Evolutionary conservation across 495 filamentous ascomycete genomes (phyloP).

Genomic region (Sordaria brevicollis): DNA sequence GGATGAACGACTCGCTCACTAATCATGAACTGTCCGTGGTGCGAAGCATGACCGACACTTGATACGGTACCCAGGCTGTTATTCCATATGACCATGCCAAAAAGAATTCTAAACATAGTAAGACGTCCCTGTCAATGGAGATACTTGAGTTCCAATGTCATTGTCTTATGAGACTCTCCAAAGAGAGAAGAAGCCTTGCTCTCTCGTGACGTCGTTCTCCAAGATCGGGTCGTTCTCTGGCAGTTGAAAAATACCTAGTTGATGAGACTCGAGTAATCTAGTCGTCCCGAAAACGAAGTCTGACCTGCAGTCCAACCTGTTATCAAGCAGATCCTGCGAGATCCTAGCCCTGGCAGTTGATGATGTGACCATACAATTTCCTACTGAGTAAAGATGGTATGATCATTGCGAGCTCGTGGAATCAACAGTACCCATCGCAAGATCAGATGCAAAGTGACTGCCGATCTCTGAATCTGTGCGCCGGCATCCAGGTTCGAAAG

Average conservation of each 20-base stretch:
- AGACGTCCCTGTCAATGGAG: no score
- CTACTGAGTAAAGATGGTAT: neutral
- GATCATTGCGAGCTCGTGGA: neutral
- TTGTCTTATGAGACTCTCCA: no score
- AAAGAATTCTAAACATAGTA: no score
- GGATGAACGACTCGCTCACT: no score
- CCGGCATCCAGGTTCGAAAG: neutral
- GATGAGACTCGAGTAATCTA: neutral
- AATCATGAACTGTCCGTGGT: no score
- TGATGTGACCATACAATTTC: neutral
- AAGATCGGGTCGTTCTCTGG: neutral
- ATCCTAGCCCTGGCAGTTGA: no score
- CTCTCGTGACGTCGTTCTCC: no score
- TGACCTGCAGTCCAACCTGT: neutral
- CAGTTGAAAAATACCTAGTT: neutral
- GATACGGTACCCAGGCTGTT: no score
- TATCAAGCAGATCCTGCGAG: neutral
- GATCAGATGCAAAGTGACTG: neutral
- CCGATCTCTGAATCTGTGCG: neutral
- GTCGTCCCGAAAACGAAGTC: neutral
- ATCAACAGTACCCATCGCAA: neutral
- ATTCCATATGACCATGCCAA: no score
- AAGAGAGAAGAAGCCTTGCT: no score
- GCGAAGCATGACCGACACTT: no score
- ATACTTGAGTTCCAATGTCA: no score